Base-by-base conservation (phyloP, 805 yeast species). In the Kodamaea leandrae region DNA sequence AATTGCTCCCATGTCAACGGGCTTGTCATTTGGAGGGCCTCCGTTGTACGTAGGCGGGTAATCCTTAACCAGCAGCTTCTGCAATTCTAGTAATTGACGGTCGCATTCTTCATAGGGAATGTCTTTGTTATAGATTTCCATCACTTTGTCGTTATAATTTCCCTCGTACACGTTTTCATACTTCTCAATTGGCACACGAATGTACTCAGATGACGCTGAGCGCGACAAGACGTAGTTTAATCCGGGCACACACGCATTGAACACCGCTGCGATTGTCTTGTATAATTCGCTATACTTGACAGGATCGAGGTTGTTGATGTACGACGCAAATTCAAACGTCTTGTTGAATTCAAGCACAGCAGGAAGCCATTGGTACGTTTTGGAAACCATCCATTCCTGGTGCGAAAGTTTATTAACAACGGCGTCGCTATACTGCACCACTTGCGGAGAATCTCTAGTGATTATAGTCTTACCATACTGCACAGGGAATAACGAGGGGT, bases 291-390 rank as follows among this genome's bases (percentile, higher is more conserved):
- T 30, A 42, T 44, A 50, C 32, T 50, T 46, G 0, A 43, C 36
- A 13, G 73, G 72, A 36, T 69, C 67, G 39, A 69, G 53, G 43
- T 68, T 69, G 49, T 69, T 69, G 45, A 69, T 69, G 46, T 68
- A 69, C 2, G 73, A 66, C 2, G 32, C 34, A 32, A 66, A 48
- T 12, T 41, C 39, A n/a, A n/a, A n/a, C n/a, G n/a, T n/a, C 2
- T 17, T 36, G 2, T 30, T 19, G 6, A 24, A 19, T 17, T 21
- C 21, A 44, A 52, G 38, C 15, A 33, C 16, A 4, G 50, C 39
- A 2, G 52, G 53, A n/a, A 50, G 33, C 53, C 53, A 50, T 33
- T 50, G 53, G 41, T 33, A 50, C 4, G 23, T 35, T 21, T 34
- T 13, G 17, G 51, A 49, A 9, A 42, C 28, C 1, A 49, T 51